These are phyloP conservation scores for Cunninghamia lanceolata DNA, from an alignment of 75 land plant genomes.

Conservation along the genomic window DNA sequence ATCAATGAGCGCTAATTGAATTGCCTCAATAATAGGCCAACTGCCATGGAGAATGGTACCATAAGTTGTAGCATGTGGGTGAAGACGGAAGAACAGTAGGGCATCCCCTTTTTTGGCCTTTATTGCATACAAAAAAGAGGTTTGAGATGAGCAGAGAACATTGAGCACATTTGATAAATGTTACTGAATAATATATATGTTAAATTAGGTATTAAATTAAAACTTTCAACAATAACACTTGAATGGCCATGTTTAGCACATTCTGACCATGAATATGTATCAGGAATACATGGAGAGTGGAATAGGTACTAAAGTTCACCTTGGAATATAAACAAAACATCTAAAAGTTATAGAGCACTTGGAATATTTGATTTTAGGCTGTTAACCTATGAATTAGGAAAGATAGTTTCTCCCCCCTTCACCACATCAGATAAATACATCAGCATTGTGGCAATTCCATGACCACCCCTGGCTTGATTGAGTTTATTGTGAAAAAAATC, in stretches of 20 bases:
- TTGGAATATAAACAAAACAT: not conserved
- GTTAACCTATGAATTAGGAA: slow-evolving; percentile 64
- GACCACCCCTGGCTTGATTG: slow-evolving; percentile 68
- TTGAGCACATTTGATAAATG: no score
- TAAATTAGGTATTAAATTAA: no score
- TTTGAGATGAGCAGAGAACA: no score
- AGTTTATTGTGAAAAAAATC: no score
- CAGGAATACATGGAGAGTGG: no score
- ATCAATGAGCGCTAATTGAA: no score
- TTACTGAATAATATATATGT: no score
- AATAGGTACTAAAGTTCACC: not conserved
- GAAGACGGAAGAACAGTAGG: no score
- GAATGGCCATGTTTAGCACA: slow-evolving; percentile 68
- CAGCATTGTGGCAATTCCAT: slow-evolving; percentile 74
- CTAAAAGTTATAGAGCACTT: not conserved
- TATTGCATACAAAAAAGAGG: no score
- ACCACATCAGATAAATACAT: slow-evolving; percentile 88
- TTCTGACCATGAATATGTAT: slow-evolving; percentile 48
- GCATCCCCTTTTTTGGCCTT: no score
- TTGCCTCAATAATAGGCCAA: slow-evolving; percentile 76
- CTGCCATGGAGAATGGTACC: slow-evolving; percentile 59
- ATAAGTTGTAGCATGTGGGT: slow-evolving; percentile 49
- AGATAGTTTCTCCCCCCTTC: slow-evolving; percentile 84
- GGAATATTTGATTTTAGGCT: not conserved
- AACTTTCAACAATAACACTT: slow-evolving; percentile 27